Conservation (phyloP, 2,329 filamentous ascomycete species). For the Verticillium alfalfae region DNA sequence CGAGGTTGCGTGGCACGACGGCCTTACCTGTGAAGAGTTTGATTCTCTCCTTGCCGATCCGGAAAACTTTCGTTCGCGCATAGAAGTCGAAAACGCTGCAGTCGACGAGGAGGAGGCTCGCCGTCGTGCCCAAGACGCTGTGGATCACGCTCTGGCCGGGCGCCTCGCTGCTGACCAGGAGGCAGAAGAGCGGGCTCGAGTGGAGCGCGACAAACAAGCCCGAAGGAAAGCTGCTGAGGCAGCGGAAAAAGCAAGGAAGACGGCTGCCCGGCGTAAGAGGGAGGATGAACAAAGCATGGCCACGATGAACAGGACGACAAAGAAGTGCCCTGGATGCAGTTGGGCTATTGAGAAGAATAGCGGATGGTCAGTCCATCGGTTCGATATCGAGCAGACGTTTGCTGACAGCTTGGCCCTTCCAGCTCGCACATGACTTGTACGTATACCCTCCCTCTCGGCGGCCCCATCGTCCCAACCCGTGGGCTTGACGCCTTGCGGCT, state of each 20-base stretch:
- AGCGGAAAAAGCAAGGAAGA: constrained; percentile 18
- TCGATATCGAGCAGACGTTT: too few species aligned
- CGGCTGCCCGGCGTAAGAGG: constrained; percentile 18
- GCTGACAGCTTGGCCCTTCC: constrained; percentile 13
- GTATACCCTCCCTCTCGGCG: constrained; percentile 9
- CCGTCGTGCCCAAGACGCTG: constrained; percentile 36
- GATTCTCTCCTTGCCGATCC: constrained; percentile 30
- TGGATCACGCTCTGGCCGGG: constrained; percentile 20
- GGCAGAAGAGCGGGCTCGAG: constrained; percentile 15
- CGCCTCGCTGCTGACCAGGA: constrained; percentile 21
- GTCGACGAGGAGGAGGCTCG: constrained; percentile 33
- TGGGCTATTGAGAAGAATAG: constrained; percentile 32
- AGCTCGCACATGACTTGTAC: constrained; percentile 38
- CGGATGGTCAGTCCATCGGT: constrained; percentile 29
- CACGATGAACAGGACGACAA: constrained; percentile 23
- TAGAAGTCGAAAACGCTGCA: constrained; percentile 31
- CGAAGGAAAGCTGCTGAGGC: constrained; percentile 17
- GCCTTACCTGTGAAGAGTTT: constrained; percentile 35
- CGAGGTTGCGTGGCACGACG: constrained; percentile 33
- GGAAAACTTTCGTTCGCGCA: constrained; percentile 27
- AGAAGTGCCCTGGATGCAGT: constrained; percentile 30
- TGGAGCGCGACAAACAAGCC: constrained; percentile 15
- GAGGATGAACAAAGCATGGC: constrained; percentile 27
- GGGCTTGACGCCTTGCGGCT: neutral
- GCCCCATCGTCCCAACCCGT: neutral